Conservation (phyloP, 805 yeast genomes). For the Spencermartinsiella europaea region DNA sequence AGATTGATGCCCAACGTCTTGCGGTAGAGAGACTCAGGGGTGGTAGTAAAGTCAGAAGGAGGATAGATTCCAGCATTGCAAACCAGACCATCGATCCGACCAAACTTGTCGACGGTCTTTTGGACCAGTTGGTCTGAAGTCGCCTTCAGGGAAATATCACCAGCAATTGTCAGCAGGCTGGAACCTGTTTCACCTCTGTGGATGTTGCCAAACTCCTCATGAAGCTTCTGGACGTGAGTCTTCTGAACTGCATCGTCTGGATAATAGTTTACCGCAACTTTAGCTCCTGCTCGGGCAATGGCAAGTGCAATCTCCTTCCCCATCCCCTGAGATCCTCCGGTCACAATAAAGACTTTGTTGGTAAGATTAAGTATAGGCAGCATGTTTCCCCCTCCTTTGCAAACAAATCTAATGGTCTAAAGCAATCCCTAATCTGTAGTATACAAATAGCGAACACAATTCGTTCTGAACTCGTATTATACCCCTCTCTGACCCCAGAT, state of each 20-base stretch:
- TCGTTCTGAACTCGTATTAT: too few species aligned
- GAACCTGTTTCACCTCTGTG: slow-evolving; percentile 20
- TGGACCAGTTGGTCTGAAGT: slow-evolving; percentile 28
- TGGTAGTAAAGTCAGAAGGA: slow-evolving; percentile 35
- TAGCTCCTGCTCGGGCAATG: slow-evolving; percentile 42
- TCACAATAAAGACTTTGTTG: slow-evolving; percentile 24
- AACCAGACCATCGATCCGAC: slow-evolving; percentile 38
- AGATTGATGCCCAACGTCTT: slow-evolving; percentile 38
- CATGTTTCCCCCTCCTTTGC: background rate
- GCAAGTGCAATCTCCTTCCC: slow-evolving; percentile 46
- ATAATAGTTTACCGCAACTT: slow-evolving; percentile 29
- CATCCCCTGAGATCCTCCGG: slow-evolving; percentile 54
- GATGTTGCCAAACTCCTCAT: slow-evolving; percentile 14
- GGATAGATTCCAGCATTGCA: slow-evolving; percentile 44
- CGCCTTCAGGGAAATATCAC: slow-evolving; percentile 39
- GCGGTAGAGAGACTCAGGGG: slow-evolving; percentile 34
- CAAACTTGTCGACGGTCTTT: slow-evolving; percentile 35
- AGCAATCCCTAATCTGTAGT: too few species aligned
- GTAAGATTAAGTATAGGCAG: background rate
- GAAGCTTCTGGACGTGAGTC: slow-evolving; percentile 59
- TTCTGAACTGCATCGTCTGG: slow-evolving; percentile 9
- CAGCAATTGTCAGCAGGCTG: slow-evolving; percentile 33
- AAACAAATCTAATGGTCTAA: too few species aligned
- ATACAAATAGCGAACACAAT: too few species aligned
- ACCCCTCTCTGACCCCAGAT: too few species aligned